phyloP scores from a whole-genome alignment of 176 grass and related monocot genomes.

The Lolium perenne region DNA sequence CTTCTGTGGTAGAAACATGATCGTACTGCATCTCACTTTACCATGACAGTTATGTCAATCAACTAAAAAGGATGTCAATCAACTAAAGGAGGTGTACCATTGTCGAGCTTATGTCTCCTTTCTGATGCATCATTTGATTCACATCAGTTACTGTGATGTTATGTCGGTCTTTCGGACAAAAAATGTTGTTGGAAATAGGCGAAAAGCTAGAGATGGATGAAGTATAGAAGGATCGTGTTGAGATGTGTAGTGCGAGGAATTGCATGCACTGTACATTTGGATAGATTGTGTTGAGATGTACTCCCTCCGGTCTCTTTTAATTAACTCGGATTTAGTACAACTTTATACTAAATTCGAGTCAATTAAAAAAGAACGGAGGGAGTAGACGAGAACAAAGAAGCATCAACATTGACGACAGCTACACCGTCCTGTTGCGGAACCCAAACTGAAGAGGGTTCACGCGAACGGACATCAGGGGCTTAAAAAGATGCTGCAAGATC shows the following conservation, averaged over 20 bases:
- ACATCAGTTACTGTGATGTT: not conserved
- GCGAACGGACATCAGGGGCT: too few relatives aligned
- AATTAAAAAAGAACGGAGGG: too few relatives aligned
- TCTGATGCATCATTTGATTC: not conserved
- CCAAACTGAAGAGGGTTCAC: too few relatives aligned
- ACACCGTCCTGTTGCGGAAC: too few relatives aligned
- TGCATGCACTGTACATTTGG: not conserved
- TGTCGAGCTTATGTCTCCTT: slow-evolving; percentile 6
- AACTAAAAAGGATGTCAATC: slow-evolving; percentile 18
- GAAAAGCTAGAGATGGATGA: slow-evolving; percentile 14
- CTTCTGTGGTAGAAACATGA: not conserved
- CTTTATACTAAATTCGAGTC: too few relatives aligned
- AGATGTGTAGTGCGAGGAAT: not conserved
- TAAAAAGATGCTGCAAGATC: too few relatives aligned
- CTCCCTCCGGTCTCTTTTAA: too few relatives aligned
- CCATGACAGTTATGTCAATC: slow-evolving; percentile 4
- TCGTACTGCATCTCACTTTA: not conserved
- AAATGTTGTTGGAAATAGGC: slow-evolving; percentile 3
- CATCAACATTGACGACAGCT: too few relatives aligned
- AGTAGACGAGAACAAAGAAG: too few relatives aligned
- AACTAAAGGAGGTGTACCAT: not conserved
- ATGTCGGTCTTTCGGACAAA: not conserved
- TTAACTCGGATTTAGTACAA: too few relatives aligned
- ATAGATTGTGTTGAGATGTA: not conserved
- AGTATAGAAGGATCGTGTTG: not conserved